Conservation (phyloP, 108 stramenopile genomes). For the Skeletonema grethae region DNA sequence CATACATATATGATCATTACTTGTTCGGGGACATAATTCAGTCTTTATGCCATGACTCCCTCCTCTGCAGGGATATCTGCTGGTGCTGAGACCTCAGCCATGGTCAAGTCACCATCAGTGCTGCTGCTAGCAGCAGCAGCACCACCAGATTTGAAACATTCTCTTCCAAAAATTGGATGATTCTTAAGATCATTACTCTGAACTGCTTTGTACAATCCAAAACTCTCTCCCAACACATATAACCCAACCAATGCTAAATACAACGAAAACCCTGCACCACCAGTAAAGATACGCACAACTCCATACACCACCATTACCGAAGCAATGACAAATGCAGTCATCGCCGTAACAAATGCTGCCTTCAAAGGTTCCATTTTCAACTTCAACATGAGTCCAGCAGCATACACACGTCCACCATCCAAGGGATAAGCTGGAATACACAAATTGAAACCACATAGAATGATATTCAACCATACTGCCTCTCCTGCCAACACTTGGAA, state of each 20-base stretch:
- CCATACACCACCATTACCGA: slow-evolving; percentile 26
- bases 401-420: slow-evolving; percentile 52
- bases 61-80: not conserved
- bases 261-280: slow-evolving; percentile 3
- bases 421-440: slow-evolving; percentile 39
- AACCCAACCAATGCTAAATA: slow-evolving; percentile 30
- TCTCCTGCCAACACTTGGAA: slow-evolving; percentile 31
- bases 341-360: slow-evolving; percentile 41
- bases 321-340: slow-evolving; percentile 35
- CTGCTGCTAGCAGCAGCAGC: not conserved
- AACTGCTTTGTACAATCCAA: slow-evolving; percentile 17
- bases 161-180: slow-evolving; percentile 42
- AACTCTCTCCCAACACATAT: slow-evolving; percentile 32
- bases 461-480: slow-evolving; percentile 39
- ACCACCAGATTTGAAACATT: slow-evolving; percentile 12
- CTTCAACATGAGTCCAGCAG: slow-evolving; percentile 34
- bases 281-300: slow-evolving; percentile 16
- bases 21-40: not conserved
- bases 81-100: not conserved
- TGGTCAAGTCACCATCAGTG: not conserved
- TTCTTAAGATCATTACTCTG: slow-evolving; percentile 8
- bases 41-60: slow-evolving; percentile 1
- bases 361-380: slow-evolving; percentile 18
- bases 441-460: slow-evolving; percentile 37
- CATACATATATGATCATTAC: not conserved